Percentiles rank a stretch among this genome's conserved stretches.
These are phyloP conservation scores for Zygosaccharomyces sapae DNA, from an alignment of 1,139 yeast species.

Conservation along the genomic window DNA sequence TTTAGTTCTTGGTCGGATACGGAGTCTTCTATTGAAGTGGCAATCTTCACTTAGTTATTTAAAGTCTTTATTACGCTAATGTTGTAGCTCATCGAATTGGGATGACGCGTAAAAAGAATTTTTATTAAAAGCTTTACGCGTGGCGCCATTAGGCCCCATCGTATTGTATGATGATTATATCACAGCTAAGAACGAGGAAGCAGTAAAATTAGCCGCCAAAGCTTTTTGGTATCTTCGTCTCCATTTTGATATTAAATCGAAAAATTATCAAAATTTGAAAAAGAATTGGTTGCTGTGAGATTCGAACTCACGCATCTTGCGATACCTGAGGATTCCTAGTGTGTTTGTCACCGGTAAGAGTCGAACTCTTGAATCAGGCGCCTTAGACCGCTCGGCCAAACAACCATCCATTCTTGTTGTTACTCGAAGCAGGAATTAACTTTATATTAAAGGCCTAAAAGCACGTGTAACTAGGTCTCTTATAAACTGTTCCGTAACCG, in stretches of 20 bases:
- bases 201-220: too few relatives aligned
- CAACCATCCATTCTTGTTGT: slow-evolving; percentile 9
- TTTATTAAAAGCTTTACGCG: background rate
- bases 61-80: background rate
- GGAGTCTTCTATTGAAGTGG: background rate
- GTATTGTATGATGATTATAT: background rate
- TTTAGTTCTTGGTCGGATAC: background rate
- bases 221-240: too few relatives aligned
- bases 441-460: too few relatives aligned
- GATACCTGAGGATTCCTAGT: slow-evolving; percentile 18
- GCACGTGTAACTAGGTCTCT: too few relatives aligned
- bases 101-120: slow-evolving; percentile 1
- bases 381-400: slow-evolving; percentile 23
- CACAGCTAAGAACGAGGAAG: too few relatives aligned
- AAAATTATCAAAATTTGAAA: slow-evolving; percentile 2
- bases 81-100: slow-evolving; percentile 1
- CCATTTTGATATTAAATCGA: too few relatives aligned
- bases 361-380: slow-evolving; percentile 22
- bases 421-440: too few relatives aligned
- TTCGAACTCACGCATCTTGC: slow-evolving; percentile 22
- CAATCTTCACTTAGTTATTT: background rate
- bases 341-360: slow-evolving; percentile 13
- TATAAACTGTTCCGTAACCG: too few relatives aligned
- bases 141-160: background rate
- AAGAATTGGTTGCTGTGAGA: slow-evolving; percentile 18